phyloP scores from a whole-genome alignment of 371 early-diverging fungal species.

The Actinomortierella wolfii region DNA sequence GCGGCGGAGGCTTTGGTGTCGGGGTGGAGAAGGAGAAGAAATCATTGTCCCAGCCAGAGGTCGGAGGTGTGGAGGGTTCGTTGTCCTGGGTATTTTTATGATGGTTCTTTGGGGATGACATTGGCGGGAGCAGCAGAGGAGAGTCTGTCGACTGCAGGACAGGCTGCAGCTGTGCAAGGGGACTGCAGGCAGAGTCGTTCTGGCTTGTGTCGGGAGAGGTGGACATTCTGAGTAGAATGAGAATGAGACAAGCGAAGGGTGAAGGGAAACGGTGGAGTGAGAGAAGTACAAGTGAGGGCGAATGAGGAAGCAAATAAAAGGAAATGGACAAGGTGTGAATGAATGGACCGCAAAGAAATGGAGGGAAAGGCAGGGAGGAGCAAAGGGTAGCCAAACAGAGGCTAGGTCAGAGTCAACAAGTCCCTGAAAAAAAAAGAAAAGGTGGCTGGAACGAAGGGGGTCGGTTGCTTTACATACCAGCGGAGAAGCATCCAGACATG shows the following conservation, averaged over 20 bases:
- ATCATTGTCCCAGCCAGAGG: slow-evolving; percentile 27
- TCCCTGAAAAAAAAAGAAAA: background rate
- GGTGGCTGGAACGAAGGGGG: background rate
- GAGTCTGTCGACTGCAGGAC: slow-evolving; percentile 1
- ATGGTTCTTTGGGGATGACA: slow-evolving; percentile 2
- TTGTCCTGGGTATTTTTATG: slow-evolving; percentile 1
- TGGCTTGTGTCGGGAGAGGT: slow-evolving; percentile 1
- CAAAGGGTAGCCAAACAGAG: background rate
- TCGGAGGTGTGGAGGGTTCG: slow-evolving; percentile 1
- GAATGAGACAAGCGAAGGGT: background rate
- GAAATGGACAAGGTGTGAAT: too few species aligned
- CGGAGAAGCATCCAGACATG: too few species aligned
- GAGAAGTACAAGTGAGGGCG: background rate
- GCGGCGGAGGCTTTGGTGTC: slow-evolving; percentile 40
- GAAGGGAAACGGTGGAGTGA: slow-evolving; percentile 1
- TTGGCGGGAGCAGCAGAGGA: background rate
- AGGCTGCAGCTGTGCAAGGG: background rate
- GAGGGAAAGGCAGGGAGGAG: background rate
- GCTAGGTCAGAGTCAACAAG: background rate
- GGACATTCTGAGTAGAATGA: slow-evolving; percentile 1
- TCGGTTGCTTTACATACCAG: background rate
- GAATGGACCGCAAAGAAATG: slow-evolving; percentile 13
- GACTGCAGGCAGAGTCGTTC: background rate
- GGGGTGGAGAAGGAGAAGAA: slow-evolving; percentile 27
- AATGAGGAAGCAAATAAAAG: background rate